Base-by-base conservation (phyloP, 116 monocot species). In the Cymodocea nodosa region DNA sequence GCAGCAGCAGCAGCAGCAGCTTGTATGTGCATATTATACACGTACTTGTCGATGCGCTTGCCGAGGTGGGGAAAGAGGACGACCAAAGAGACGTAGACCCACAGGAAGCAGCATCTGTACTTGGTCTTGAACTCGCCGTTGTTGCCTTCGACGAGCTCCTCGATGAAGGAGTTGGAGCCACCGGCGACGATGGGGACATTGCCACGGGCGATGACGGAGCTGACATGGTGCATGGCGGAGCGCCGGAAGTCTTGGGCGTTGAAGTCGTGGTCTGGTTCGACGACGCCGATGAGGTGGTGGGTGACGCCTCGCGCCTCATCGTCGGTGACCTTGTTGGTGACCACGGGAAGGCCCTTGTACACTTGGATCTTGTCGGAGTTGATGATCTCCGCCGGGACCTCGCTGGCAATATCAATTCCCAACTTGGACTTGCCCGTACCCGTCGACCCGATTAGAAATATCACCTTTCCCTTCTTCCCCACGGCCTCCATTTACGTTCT, bases 321-420 rank as follows among this genome's bases (percentile, higher is more conserved):
- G 0, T 24, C 50, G 18, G 76, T 85, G 22, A 85, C 78, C 73
- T 85, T 85, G 79, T 85, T 85, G 61, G 79, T 81, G 44, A 79
- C 70, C 23, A 85, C 19, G 22, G 50, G 48, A 50, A 85, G 85
- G 64, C 85, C 85, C 36, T 53, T 68, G 68, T 82, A 79, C 25
- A 85, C 82, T 50, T 85, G 85, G 51, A 85, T 85, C 56, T 85
- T 85, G 74, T 85, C 85, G 34, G 79, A 81, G 68, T 85, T 85
- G 39, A 85, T 24, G n/a, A 85, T 56, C 60, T 85, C 86, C 15
- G 76, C 82, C 20, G 19, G 14, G 67, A 82, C 77, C 25, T 25
- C 63, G 30, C 10, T 10, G 58, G 80, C 86, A 4, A 86, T 62
- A 57, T 69, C 75, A 50, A 82, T 65, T 64, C 80, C 70, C 13